Evolutionary conservation across 2,329 filamentous ascomycete genomes (phyloP), one percentile per base, ranked within the genome.

Genomic region (Septoria petroselini): DNA sequence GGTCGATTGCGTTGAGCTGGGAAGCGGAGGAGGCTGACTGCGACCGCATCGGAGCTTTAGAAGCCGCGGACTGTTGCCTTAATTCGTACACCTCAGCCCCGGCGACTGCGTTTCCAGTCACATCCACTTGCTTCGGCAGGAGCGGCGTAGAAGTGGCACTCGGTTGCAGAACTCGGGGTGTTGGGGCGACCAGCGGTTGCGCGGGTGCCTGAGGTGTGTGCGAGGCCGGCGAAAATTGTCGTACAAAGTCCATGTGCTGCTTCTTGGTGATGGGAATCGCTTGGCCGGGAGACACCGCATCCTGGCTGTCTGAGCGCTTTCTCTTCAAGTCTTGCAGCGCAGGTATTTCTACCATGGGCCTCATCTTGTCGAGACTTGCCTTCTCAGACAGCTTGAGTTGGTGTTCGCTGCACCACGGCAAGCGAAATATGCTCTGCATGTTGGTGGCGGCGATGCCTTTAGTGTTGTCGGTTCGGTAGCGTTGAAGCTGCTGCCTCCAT

Each of bases 321-420:
- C 81, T 76, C 73, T 84, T 84, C 62, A 81, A 68, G 60, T 76
- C 75, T 57, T 72, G 74, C 58, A 74, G 64, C 58, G 70, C 64
- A 31, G 73, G 68, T 48, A 76, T 72, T 51, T 74, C 72, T 60
- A 74, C 67, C 48, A 73, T 68, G 14, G 73, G 66, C 62, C 68
- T 71, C 67, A 70, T 70, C 57, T 72, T 71, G 59, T 54, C 58
- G 25, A 53, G 42, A 30, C 27, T 39, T 67, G 70, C 65, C 63
- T 73, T 61, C 41, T 61, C 55, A 40, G 53, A 54, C 31, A 61
- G 51, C 45, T 59, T 58, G 44, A 62, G 50, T 41, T 63, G 62
- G 33, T 46, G 43, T 34, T 69, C 67, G 56, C 59, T 69, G 61
- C 71, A 71, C 74, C 74, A 76, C 53, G 73, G 68, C 57, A 76